A percentile compares a stretch with the other conserved stretches of the same genome.
Evolutionary conservation across 805 yeast species (phyloP).

Genomic region (Monosporozyma yasuniensis): DNA sequence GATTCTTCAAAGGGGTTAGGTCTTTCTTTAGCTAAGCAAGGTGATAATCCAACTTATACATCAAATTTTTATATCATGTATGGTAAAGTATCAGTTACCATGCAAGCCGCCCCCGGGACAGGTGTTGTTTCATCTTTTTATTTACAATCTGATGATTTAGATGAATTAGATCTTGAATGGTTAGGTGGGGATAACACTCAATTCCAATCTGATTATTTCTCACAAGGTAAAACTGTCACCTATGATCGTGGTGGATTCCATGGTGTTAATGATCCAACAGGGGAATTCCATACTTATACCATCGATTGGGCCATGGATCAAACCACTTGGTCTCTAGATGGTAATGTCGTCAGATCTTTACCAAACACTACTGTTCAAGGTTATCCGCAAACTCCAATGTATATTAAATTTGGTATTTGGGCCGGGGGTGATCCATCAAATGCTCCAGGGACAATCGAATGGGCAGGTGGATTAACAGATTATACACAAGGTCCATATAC

Average conservation of each 20-base stretch:
- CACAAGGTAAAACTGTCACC: slow-evolving; percentile 69
- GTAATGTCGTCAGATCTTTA: slow-evolving; percentile 56
- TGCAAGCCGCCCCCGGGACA: slow-evolving; percentile 65
- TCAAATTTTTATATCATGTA: slow-evolving; percentile 83
- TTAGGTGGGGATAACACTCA: slow-evolving; percentile 70
- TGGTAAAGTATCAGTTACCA: slow-evolving; percentile 67
- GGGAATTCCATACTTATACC: slow-evolving; percentile 64
- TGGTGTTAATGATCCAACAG: slow-evolving; percentile 44
- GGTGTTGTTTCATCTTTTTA: slow-evolving; percentile 79
- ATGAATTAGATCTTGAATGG: slow-evolving; percentile 87
- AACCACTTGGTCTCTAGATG: slow-evolving; percentile 68
- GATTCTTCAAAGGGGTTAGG: slow-evolving; percentile 49
- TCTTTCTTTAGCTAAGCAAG: slow-evolving; percentile 50
- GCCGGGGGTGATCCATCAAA: slow-evolving; percentile 72
- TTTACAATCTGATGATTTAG: slow-evolving; percentile 75
- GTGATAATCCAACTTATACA: slow-evolving; percentile 68
- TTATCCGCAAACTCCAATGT: slow-evolving; percentile 90
- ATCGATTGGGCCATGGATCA: slow-evolving; percentile 71
- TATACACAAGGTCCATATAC: slow-evolving; percentile 58
- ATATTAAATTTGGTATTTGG: slow-evolving; percentile 60
- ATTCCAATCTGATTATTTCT: slow-evolving; percentile 71
- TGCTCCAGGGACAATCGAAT: slow-evolving; percentile 58
- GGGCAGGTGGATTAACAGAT: slow-evolving; percentile 77
- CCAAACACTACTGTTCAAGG: slow-evolving; percentile 48
- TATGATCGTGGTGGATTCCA: slow-evolving; percentile 77